phyloP scores from a whole-genome alignment of 495 filamentous ascomycete genomes.

The Chaetomidium leptoderma region DNA sequence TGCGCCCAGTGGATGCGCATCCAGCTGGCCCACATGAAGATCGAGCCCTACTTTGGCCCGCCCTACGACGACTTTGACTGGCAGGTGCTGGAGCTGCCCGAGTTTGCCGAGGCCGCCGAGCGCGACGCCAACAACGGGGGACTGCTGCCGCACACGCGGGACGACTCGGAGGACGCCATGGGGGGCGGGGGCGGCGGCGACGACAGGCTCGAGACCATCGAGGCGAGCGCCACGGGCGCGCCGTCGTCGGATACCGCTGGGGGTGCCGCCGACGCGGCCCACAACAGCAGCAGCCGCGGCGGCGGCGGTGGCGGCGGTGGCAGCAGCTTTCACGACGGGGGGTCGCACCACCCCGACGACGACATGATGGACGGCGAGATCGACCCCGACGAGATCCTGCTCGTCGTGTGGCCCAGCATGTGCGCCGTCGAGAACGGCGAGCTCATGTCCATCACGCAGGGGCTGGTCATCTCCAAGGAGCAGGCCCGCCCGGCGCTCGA shows the following conservation, averaged over 20 bases:
- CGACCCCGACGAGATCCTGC: conserved; percentile 35
- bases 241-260: conserved; percentile 1
- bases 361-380: conserved; percentile 27
- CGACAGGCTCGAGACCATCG: conserved; percentile 25
- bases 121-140: conserved; percentile 9
- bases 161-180: conserved; percentile 11
- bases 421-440: conserved; percentile 37
- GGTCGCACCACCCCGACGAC: neutral
- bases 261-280: conserved; percentile 7
- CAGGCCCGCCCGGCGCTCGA: conserved; percentile 35
- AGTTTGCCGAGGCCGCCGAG: conserved; percentile 27
- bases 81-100: conserved; percentile 37
- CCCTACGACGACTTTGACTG: conserved; percentile 41
- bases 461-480: conserved; percentile 37
- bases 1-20: conserved; percentile 38
- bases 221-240: conserved; percentile 2
- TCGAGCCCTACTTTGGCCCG: conserved; percentile 39
- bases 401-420: conserved; percentile 39
- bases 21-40: conserved; percentile 34
- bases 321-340: neutral
- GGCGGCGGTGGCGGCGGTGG: neutral
- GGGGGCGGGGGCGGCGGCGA: no score
- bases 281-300: neutral
- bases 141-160: neutral
- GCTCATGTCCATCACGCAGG: conserved; percentile 36